Evolutionary conservation across 176 grass and related monocot species (phyloP).

Genomic region (Themeda triandra): DNA sequence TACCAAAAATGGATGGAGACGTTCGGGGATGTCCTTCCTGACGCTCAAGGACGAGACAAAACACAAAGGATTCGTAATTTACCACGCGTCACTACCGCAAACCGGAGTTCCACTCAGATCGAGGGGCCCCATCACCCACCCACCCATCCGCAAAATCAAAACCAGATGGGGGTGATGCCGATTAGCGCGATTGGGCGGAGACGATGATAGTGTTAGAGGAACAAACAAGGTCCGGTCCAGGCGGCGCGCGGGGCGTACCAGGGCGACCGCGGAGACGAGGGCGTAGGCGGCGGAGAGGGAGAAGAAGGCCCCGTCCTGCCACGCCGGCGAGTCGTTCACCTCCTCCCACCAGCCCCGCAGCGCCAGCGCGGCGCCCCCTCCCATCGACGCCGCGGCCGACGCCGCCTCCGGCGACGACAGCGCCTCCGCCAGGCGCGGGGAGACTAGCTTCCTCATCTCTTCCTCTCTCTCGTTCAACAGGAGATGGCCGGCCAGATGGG

Average conservation of each 20-base stretch:
- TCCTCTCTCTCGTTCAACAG: neutral
- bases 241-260: slow-evolving; percentile 27
- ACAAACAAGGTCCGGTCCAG: neutral
- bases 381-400: slow-evolving; percentile 6
- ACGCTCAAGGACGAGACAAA: neutral
- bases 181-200: neutral
- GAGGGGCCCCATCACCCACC: neutral
- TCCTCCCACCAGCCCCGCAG: slow-evolving; percentile 69
- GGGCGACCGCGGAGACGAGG: slow-evolving; percentile 66
- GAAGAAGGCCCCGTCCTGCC: slow-evolving; percentile 79
- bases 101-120: slow-evolving; percentile 1
- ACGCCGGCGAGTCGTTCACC: slow-evolving; percentile 59
- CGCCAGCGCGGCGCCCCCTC: neutral
- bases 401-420: neutral
- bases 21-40: neutral
- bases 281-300: slow-evolving; percentile 78
- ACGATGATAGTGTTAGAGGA: neutral
- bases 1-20: neutral
- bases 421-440: neutral
- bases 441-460: slow-evolving; percentile 31
- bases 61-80: neutral
- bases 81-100: neutral
- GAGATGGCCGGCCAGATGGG: neutral
- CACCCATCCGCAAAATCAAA: too few relatives aligned
- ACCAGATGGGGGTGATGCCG: neutral